phyloP scores from a whole-genome alignment of 305 asterid genomes.

The Solanum chacoense region DNA sequence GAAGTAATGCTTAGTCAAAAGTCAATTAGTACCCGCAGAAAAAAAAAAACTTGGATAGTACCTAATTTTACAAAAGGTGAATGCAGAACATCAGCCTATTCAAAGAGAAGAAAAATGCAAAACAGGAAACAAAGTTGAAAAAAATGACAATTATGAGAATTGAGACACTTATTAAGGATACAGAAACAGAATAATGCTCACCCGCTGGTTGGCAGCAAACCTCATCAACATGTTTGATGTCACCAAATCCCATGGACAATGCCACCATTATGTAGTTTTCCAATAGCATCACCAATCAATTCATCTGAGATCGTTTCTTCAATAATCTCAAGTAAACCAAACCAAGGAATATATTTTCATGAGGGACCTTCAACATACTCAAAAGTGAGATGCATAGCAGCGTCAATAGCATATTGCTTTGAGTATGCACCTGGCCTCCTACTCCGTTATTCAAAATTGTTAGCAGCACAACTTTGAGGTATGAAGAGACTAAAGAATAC shows the following conservation, averaged over 20 bases:
- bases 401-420: slow-evolving; percentile 72
- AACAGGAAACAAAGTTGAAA: neutral
- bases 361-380: slow-evolving; percentile 68
- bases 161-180: neutral
- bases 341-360: slow-evolving; percentile 65
- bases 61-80: neutral
- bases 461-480: neutral
- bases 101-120: neutral
- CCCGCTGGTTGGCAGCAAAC: slow-evolving; percentile 52
- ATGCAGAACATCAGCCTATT: neutral
- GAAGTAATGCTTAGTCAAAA: slow-evolving; percentile 81
- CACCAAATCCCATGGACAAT: slow-evolving; percentile 74
- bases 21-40: slow-evolving; percentile 59
- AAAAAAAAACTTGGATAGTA: neutral
- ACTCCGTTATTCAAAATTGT: neutral
- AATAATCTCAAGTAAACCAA: slow-evolving; percentile 49
- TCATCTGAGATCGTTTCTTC: slow-evolving; percentile 53
- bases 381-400: slow-evolving; percentile 43
- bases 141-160: neutral
- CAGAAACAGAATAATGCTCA: slow-evolving; percentile 7
- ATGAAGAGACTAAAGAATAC: neutral
- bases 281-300: slow-evolving; percentile 67
- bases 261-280: slow-evolving; percentile 79
- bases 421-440: slow-evolving; percentile 27
- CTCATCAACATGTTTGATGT: slow-evolving; percentile 73